Evolutionary conservation across 1,284 basidiomycete genomes (phyloP).

Genomic region (Pseudozyma sp.): DNA sequence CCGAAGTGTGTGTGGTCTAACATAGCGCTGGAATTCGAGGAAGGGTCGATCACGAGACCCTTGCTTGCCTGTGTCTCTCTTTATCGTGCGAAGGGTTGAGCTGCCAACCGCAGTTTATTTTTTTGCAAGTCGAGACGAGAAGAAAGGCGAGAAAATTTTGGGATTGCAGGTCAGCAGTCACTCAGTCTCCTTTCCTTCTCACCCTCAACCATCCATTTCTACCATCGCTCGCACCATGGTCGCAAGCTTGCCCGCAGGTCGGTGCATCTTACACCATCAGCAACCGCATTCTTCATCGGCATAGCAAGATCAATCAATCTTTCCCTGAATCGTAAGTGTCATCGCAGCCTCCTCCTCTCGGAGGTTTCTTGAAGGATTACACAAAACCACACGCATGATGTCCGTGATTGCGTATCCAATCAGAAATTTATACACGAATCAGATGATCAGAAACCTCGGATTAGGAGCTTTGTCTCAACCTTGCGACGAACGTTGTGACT

Average conservation of each 20-base stretch:
- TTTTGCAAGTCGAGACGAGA: not conserved
- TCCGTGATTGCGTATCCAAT: conserved; percentile 49
- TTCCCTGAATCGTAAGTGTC: conserved; percentile 20
- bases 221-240: conserved; percentile 11
- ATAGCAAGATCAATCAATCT: too few species aligned
- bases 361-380: conserved; percentile 33
- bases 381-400: conserved; percentile 44
- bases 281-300: not conserved
- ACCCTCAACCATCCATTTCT: conserved; percentile 1
- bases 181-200: not conserved
- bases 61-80: not conserved
- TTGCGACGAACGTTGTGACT: not conserved
- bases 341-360: not conserved
- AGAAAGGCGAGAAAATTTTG: conserved; percentile 5
- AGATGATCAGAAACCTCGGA: conserved; percentile 32
- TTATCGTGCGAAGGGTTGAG: conserved; percentile 23
- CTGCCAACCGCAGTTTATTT: conserved; percentile 28
- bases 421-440: conserved; percentile 54
- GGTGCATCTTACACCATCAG: conserved; percentile 14
- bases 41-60: conserved; percentile 29
- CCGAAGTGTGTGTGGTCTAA: too few species aligned
- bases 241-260: conserved; percentile 28
- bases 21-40: too few species aligned
- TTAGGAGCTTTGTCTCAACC: not conserved
- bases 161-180: not conserved